A percentile compares a stretch with the other conserved stretches of the same genome.
Evolutionary conservation across 805 yeast genomes (phyloP).

Genomic region (Ogataea allantospora): DNA sequence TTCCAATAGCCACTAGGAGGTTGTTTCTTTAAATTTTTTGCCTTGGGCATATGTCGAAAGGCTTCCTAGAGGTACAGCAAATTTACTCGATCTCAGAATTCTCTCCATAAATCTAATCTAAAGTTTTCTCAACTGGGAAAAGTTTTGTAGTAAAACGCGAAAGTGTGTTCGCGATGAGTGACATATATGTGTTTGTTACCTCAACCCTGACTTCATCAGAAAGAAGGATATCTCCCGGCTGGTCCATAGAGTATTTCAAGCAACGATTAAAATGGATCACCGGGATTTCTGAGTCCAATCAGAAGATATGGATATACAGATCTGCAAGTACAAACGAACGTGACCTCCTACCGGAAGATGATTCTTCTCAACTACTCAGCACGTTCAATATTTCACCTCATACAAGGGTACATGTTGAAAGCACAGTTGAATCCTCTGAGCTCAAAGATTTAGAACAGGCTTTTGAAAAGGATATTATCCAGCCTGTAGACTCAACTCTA

Average conservation of each 20-base stretch:
- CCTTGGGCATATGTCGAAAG: constrained; percentile 10
- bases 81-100: too few species aligned
- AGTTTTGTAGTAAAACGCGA: too few species aligned
- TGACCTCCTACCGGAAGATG: constrained; percentile 25
- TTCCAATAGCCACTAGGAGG: constrained; percentile 77
- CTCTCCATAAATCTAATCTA: too few species aligned
- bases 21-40: constrained; percentile 28
- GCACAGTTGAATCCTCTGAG: constrained; percentile 51
- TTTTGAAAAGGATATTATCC: constrained; percentile 8
- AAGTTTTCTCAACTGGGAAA: too few species aligned
- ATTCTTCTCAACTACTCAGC: constrained; percentile 21
- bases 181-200: constrained; percentile 46
- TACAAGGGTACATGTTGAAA: constrained; percentile 57
- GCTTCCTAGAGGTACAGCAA: too few species aligned
- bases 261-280: constrained; percentile 63
- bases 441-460: constrained; percentile 32
- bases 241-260: constrained; percentile 57
- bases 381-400: constrained; percentile 35
- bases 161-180: constrained; percentile 6
- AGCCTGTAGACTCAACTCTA: constrained; percentile 43
- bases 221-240: constrained; percentile 58
- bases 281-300: constrained; percentile 65
- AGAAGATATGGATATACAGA: constrained; percentile 47
- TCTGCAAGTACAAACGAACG: constrained; percentile 38
- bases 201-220: constrained; percentile 70